These are phyloP conservation scores for Arabidopsis thaliana DNA, from an alignment of 345 rosid genomes.

Conservation along the genomic window DNA sequence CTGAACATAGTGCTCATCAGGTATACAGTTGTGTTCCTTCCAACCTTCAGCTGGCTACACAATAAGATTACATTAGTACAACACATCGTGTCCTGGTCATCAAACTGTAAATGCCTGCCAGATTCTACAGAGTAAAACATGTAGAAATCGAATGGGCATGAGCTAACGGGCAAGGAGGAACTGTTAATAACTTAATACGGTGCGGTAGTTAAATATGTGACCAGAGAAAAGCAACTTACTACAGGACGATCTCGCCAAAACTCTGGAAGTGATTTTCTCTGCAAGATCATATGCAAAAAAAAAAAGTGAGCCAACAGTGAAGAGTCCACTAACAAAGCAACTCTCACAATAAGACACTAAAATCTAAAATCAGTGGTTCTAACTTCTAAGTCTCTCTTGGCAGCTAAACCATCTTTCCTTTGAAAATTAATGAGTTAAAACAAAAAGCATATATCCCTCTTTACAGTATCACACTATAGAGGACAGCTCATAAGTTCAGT, in stretches of 20 bases:
- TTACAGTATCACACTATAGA: slow-evolving; percentile 1
- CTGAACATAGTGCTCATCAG: slow-evolving; percentile 97
- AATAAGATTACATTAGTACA: slow-evolving; percentile 32
- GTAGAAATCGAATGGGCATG: neutral
- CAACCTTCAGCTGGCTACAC: slow-evolving; percentile 79
- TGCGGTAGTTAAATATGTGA: neutral
- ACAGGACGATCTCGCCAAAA: slow-evolving; percentile 89
- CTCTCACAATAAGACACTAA: slow-evolving; percentile 6
- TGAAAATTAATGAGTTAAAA: neutral
- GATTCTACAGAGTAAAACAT: slow-evolving; percentile 5
- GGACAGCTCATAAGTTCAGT: neutral
- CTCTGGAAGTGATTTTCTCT: slow-evolving; percentile 88
- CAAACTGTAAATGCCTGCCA: neutral
- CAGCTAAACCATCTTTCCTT: slow-evolving; percentile 15
- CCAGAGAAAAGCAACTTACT: slow-evolving; percentile 57
- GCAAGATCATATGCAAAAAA: slow-evolving; percentile 45
- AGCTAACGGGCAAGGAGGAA: neutral
- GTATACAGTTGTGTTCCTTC: slow-evolving; percentile 94
- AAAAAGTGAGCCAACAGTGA: slow-evolving; percentile 11
- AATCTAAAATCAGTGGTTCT: neutral
- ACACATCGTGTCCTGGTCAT: slow-evolving; percentile 8
- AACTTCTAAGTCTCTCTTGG: neutral
- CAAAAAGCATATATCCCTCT: neutral
- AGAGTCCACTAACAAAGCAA: slow-evolving; percentile 22
- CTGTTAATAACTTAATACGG: neutral